Conservation (phyloP, 108 stramenopile genomes). For the Pseudonitzschia delicatissima region DNA sequence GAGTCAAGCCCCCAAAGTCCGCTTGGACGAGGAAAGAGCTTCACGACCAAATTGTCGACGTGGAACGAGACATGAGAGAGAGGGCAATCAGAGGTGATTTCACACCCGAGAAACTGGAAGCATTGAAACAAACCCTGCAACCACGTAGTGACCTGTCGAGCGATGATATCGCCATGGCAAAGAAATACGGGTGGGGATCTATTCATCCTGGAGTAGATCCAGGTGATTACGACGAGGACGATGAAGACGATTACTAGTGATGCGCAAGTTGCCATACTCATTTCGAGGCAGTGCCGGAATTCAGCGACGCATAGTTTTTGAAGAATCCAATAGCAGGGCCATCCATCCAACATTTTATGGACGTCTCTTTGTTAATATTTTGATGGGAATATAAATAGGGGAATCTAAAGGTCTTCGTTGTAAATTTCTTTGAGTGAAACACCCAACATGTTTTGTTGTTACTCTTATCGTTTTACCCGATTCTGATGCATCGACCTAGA, state of each 20-base stretch:
- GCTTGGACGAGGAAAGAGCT: slow-evolving; percentile 77
- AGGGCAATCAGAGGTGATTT: slow-evolving; percentile 80
- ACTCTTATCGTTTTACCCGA: no score
- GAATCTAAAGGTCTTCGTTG: no score
- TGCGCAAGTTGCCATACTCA: neutral
- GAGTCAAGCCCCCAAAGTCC: slow-evolving; percentile 60
- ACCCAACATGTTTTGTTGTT: no score
- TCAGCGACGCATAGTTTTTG: no score
- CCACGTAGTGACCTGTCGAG: slow-evolving; percentile 31
- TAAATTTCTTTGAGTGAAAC: no score
- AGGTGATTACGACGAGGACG: slow-evolving; percentile 47
- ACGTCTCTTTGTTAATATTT: no score
- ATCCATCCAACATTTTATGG: no score
- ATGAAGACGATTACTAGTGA: slow-evolving; percentile 20
- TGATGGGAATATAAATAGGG: no score
- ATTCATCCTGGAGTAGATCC: slow-evolving; percentile 76
- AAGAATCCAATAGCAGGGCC: no score
- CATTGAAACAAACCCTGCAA: slow-evolving; percentile 44
- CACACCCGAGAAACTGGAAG: slow-evolving; percentile 71
- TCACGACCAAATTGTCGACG: slow-evolving; percentile 62
- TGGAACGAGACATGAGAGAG: slow-evolving; percentile 53
- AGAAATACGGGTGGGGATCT: slow-evolving; percentile 64
- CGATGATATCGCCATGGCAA: slow-evolving; percentile 33
- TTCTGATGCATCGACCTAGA: no score
- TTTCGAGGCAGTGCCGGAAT: no score